Percentiles rank a stretch among this genome's conserved stretches.
These are phyloP conservation scores for Colletotrichum sp. DNA, from an alignment of 2,329 filamentous ascomycete species.

Conservation along the genomic window DNA sequence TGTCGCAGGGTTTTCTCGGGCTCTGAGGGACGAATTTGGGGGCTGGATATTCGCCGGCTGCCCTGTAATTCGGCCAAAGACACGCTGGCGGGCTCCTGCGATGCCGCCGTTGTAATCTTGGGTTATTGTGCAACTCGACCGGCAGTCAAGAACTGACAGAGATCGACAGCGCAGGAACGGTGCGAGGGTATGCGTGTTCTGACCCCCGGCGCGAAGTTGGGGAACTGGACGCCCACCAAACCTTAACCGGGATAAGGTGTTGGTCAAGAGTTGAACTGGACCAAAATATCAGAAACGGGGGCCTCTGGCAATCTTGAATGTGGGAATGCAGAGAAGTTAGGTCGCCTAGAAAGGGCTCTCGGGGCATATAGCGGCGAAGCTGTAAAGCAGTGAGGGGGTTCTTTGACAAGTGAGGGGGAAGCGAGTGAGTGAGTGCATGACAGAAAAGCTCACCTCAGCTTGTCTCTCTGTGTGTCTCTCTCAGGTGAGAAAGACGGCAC, in stretches of 20 bases:
- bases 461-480: neutral
- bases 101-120: neutral
- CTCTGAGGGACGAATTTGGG: neutral
- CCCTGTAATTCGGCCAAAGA: neutral
- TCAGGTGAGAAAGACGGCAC: neutral
- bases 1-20: neutral
- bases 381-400: neutral
- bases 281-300: neutral
- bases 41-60: neutral
- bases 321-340: neutral
- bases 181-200: neutral
- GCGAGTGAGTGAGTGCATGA: neutral
- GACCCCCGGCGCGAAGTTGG: neutral
- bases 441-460: constrained; percentile 10
- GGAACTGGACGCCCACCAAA: neutral
- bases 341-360: neutral
- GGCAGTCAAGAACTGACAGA: neutral
- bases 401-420: neutral
- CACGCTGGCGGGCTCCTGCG: neutral
- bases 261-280: neutral
- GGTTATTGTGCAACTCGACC: neutral
- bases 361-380: neutral
- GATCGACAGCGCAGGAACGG: constrained; percentile 1
- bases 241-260: neutral
- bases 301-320: neutral